A percentile compares a stretch with the other conserved stretches of the same genome.
phyloP scores from a whole-genome alignment of 371 early-diverging fungal genomes.

The Syncephalis fuscata region DNA sequence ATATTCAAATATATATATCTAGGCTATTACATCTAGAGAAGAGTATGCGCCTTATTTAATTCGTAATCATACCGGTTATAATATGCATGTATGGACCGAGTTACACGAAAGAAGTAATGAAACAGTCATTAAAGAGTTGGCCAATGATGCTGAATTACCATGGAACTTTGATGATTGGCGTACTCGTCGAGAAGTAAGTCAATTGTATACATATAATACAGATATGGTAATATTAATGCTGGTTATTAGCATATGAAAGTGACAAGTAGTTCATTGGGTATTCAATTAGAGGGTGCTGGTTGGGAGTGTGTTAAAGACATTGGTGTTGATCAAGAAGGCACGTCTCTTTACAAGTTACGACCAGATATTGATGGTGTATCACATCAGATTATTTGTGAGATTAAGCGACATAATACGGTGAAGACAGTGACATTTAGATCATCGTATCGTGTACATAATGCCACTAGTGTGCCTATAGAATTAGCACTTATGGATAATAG shows the following conservation, averaged over 20 bases:
- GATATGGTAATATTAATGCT: background rate
- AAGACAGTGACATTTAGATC: slow-evolving; percentile 90
- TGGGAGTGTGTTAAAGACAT: slow-evolving; percentile 86
- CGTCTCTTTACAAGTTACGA: slow-evolving; percentile 49
- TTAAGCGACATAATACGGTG: slow-evolving; percentile 64
- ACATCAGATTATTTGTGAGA: slow-evolving; percentile 77
- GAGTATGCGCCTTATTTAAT: slow-evolving; percentile 59
- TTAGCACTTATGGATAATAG: no score
- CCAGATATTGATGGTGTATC: slow-evolving; percentile 60
- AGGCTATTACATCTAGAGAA: slow-evolving; percentile 7
- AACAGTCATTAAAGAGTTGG: slow-evolving; percentile 42
- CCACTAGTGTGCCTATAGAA: slow-evolving; percentile 62
- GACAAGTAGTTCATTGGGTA: slow-evolving; percentile 50
- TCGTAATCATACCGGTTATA: slow-evolving; percentile 78
- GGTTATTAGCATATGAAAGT: slow-evolving; percentile 7
- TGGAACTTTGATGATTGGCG: slow-evolving; percentile 97
- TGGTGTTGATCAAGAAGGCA: slow-evolving; percentile 76
- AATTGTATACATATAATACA: background rate
- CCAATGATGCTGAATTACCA: slow-evolving; percentile 55
- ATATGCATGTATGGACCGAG: slow-evolving; percentile 79
- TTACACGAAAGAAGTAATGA: slow-evolving; percentile 25
- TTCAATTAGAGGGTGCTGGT: slow-evolving; percentile 69
- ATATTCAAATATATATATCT: background rate
- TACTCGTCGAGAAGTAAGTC: slow-evolving; percentile 57
- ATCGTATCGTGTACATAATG: slow-evolving; percentile 61